Base-by-base conservation (phyloP, 768 basidiomycete species). In the Suillus sp. region DNA sequence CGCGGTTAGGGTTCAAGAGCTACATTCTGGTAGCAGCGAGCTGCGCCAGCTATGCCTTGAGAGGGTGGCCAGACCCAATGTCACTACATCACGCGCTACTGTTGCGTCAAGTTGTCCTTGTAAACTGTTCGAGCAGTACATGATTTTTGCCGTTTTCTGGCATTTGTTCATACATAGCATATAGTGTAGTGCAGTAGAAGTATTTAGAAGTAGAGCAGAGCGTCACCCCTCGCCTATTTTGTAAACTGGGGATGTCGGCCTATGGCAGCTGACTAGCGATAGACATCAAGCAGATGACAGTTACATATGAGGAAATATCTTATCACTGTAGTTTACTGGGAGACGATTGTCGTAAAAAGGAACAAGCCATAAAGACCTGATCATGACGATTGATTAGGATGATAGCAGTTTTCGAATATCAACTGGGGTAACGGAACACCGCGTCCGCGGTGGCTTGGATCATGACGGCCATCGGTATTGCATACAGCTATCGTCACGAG, bases 151-250 rank as follows among this genome's bases (percentile, higher is more conserved):
- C 55, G 11, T 18, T 38, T 3, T 4, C 1, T 18, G 55, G 35
- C 55, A 20, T 38, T 9, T 57, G 55, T 57, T 57, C 56, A 57
- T 57, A 57, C 56, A 57, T 57, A 20, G 38, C 38, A 18, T 57
- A 38, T 57, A 25, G 56, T 40, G 56, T 56, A 55, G 34, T 55
- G 35, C 37, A 13, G 55, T 55, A 55, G 53, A 54, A 54, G 54
- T 27, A 40, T 13, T 18, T 57, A 57, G 55, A 56, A 56, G 56
- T 27, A 57, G 16, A 57, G 4, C 10, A 57, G 56, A 13, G 18
- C 20, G 18, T 13, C 8, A 40, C 37, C 37, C 37, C 25, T 40
- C 16, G 37, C 56, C 25, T 37, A 25, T 18, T 8, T 35, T 56
- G 37, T 57, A 25, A 10, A 38, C 16, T 20, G 56, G 38, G 25